Evolutionary conservation across 2,329 filamentous ascomycete species (phyloP).

Genomic region (Tolypocladium tundrense): DNA sequence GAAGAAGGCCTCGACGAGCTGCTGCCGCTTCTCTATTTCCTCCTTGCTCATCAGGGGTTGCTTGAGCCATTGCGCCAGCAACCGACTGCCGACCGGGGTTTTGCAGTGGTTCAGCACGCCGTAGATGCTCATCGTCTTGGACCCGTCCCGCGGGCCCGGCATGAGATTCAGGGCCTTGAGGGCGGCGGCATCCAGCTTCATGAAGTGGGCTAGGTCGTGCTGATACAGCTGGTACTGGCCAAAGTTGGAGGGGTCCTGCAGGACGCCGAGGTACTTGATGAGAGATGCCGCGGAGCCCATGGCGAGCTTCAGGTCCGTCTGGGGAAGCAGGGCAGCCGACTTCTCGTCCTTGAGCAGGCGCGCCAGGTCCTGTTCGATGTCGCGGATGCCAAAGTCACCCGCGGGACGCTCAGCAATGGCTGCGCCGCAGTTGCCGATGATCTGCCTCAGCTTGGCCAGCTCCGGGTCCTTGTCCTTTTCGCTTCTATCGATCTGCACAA

Average conservation of each 20-base stretch:
- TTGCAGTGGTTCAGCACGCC: conserved; percentile 96
- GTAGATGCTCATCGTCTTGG: conserved; percentile 96
- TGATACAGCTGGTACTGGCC: conserved; percentile 96
- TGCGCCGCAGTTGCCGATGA: conserved; percentile 86
- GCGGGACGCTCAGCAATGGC: conserved; percentile 72
- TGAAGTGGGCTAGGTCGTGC: conserved; percentile 91
- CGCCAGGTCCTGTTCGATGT: conserved; percentile 92
- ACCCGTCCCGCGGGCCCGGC: conserved; percentile 86
- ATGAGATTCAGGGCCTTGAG: conserved; percentile 92
- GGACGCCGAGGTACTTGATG: conserved; percentile 85
- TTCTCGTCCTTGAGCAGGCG: conserved; percentile 80
- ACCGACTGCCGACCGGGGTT: conserved; percentile 79
- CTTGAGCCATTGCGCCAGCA: conserved; percentile 94
- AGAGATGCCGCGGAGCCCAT: conserved; percentile 91
- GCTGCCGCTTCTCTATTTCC: conserved; percentile 85
- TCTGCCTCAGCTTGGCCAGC: conserved; percentile 73
- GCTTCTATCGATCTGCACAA: conserved; percentile 68
- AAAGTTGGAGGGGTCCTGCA: conserved; percentile 90
- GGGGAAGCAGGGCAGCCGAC: conserved; percentile 65
- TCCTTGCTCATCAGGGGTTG: conserved; percentile 87
- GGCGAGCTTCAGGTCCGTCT: conserved; percentile 86
- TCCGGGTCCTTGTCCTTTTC: conserved; percentile 86
- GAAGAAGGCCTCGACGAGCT: conserved; percentile 90
- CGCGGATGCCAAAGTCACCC: conserved; percentile 73
- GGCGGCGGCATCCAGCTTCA: conserved; percentile 95